Evolutionary conservation across 2,329 filamentous ascomycete genomes (phyloP), one percentile per base, ranked within the genome.

Genomic region (Fusarium multiceps): DNA sequence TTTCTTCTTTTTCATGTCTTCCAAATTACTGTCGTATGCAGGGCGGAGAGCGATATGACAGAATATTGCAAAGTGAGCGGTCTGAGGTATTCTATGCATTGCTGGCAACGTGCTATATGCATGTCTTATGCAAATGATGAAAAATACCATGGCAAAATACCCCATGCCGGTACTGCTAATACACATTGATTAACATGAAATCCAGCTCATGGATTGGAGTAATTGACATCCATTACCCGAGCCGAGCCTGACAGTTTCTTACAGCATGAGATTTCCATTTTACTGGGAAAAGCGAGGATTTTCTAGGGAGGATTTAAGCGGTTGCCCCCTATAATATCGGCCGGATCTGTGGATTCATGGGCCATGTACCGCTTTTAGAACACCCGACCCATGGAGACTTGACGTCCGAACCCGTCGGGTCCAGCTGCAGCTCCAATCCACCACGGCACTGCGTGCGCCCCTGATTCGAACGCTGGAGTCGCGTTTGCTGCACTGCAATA

Each of bases 291-390:
- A 51, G 60, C 69, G 60, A 71, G 40, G 50, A 66, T 34, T 48
- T 45, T 42, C 53, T 32, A 37, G 46, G 41, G 40, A 50, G 41
- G 32, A 50, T 59, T 41, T 43, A 25, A 71, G 41, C 71, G 68
- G 64, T 53, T 49, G 49, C 59, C 60, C 64, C 68, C 65, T 63
- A 68, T 59, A 72, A 72, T 59, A 48, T 66, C 54, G 56, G 27
- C 48, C 42, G 55, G 56, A 53, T 30, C 55, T 37, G 54, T 68
- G 55, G 50, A 65, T 56, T 45, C 46, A 54, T 50, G 61, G 43
- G 42, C 50, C 51, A 34, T 28, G 49, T 55, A 25, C 63, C 43
- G 51, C 62, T 66, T 66, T 66, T 61, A 55, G 48, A 60, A 66
- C 37, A 40, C 25, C 34, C 18, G n/a, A 40, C 25, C 34, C 18